These are phyloP conservation scores for Sicyos edulis DNA, from an alignment of 306 rosid genomes.

Conservation along the genomic window DNA sequence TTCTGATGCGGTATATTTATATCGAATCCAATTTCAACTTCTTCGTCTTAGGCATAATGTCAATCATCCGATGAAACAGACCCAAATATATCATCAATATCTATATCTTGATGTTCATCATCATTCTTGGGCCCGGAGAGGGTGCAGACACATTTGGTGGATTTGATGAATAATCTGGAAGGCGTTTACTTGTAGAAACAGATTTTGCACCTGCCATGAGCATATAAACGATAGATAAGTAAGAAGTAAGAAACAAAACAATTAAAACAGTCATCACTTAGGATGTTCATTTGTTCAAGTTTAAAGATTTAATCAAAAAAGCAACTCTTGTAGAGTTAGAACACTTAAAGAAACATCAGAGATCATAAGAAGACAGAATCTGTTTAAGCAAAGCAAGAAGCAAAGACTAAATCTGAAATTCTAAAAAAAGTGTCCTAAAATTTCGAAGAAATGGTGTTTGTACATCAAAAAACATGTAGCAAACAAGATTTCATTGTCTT, in stretches of 20 bases:
- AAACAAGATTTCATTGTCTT: no score
- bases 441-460: no score
- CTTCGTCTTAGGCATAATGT: slow-evolving; percentile 45
- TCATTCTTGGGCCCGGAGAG: slow-evolving; percentile 51
- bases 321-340: background rate
- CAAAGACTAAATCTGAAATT: no score
- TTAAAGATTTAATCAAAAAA: background rate
- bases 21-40: slow-evolving; percentile 56
- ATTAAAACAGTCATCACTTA: no score
- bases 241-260: background rate
- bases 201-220: slow-evolving; percentile 48
- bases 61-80: slow-evolving; percentile 50
- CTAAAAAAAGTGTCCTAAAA: no score
- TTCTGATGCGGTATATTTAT: slow-evolving; percentile 42
- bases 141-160: slow-evolving; percentile 35
- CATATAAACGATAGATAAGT: slow-evolving; percentile 18
- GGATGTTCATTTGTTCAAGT: background rate
- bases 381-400: background rate
- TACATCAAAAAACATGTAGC: no score
- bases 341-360: background rate
- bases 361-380: background rate
- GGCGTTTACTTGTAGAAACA: slow-evolving; percentile 33
- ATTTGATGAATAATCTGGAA: slow-evolving; percentile 37
- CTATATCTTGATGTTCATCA: slow-evolving; percentile 70
- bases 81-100: slow-evolving; percentile 65